Evolutionary conservation across 1,284 basidiomycete species (phyloP).

Genomic region (Boletus mariae): DNA sequence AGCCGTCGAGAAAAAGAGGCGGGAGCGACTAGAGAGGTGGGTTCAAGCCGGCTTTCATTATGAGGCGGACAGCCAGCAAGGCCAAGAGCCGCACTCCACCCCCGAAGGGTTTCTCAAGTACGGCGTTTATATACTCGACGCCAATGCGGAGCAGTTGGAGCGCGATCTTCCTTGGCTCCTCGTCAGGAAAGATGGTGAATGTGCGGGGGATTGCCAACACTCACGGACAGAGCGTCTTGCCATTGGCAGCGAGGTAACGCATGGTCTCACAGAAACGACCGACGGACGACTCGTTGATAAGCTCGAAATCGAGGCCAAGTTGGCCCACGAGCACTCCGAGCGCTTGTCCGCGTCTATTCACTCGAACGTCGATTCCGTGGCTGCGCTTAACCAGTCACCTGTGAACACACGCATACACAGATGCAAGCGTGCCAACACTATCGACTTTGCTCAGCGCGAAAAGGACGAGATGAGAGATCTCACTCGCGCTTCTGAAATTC

Average conservation of each 20-base stretch:
- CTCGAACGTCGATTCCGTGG: neutral
- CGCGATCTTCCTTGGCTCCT: conserved; percentile 30
- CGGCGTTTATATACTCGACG: conserved; percentile 61
- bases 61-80: conserved; percentile 4
- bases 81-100: conserved; percentile 21
- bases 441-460: conserved; percentile 76
- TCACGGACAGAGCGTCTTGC: neutral
- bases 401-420: conserved; percentile 22
- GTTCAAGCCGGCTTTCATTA: conserved; percentile 16
- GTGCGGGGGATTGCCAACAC: conserved; percentile 19
- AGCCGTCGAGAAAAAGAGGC: conserved; percentile 39
- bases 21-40: conserved; percentile 33
- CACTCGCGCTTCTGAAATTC: conserved; percentile 81
- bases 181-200: conserved; percentile 27
- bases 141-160: conserved; percentile 31
- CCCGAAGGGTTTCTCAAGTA: conserved; percentile 45
- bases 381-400: conserved; percentile 2
- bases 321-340: conserved; percentile 6
- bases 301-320: conserved; percentile 21
- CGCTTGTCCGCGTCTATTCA: neutral
- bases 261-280: conserved; percentile 22
- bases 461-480: conserved; percentile 87
- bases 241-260: conserved; percentile 3
- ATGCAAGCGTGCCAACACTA: conserved; percentile 47
- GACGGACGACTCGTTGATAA: conserved; percentile 22